Evolutionary conservation across 805 yeast genomes (phyloP), one percentile per base, ranked within the genome.

Genomic region (Candida berthetii): DNA sequence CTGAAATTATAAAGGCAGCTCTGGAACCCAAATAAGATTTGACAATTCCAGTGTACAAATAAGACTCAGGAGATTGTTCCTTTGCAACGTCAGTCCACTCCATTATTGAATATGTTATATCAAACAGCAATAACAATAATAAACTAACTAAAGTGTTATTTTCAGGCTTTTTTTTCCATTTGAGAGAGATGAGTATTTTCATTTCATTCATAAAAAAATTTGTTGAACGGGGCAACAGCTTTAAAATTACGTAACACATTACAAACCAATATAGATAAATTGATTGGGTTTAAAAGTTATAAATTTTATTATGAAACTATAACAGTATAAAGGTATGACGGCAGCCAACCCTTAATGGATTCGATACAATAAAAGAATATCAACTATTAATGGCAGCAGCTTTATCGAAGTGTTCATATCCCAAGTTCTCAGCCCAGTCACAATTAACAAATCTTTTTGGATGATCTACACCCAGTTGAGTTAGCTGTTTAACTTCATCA

Each of bases 1-100:
- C 54, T 1, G 85, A 72, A 15, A 81, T 70, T 14, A 90, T 67
- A 4, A 66, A 57, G 2, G 89, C 76, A 0, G 95, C 90, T 37
- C 79, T 73, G 52, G 82, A 86, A 13, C 97, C 97, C 6, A 84
- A 57, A 48, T 73, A 77, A 1, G 71, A 63, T 43, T 70, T 71
- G 14, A 80, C 66, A 14, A 82, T 52, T 24, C 74, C 68, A 1
- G 80, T 69, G 57, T 72, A 78, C 17, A 84, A 58, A 52, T 71
- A 78, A n/a, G 82, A 71, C 52, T 71, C 71, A 1, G 91, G 80
- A 15, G 81, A 76, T 57, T 79, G 78, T 0, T 78, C 74, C 55
- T 77, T 65, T 48, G 74, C 60, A 16, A 67, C 65, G 16, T 47
- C 35, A 2, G 62, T 63, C n/a, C 32, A 22, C 13, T 18, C 17